Evolutionary conservation across 2,329 filamentous ascomycete genomes (phyloP).

Genomic region (Fusarium bulbicola): DNA sequence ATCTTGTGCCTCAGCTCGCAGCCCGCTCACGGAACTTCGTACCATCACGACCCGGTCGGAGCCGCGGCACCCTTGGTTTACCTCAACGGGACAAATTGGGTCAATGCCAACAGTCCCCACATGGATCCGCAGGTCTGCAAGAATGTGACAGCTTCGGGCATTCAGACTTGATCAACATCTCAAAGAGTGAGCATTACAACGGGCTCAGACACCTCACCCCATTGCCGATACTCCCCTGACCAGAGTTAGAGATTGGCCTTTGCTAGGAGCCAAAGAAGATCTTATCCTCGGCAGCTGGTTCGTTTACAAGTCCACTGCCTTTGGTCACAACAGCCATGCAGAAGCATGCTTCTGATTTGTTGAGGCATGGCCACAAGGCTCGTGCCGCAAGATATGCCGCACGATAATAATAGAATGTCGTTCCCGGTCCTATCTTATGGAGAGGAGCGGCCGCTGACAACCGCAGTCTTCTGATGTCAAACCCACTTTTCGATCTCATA

Average conservation of each 20-base stretch:
- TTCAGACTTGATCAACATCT: slow-evolving; percentile 34
- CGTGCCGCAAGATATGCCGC: slow-evolving; percentile 23
- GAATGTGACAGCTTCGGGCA: slow-evolving; percentile 19
- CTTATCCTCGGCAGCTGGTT: not conserved
- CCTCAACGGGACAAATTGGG: slow-evolving; percentile 19
- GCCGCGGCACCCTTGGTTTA: slow-evolving; percentile 26
- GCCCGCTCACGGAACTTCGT: slow-evolving; percentile 9
- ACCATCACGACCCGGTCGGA: slow-evolving; percentile 26
- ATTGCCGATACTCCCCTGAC: slow-evolving; percentile 1
- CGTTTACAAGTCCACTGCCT: slow-evolving; percentile 2
- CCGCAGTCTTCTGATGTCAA: not conserved
- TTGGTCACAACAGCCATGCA: slow-evolving; percentile 11
- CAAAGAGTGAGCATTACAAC: slow-evolving; percentile 30
- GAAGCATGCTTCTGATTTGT: slow-evolving; percentile 19
- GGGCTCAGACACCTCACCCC: slow-evolving; percentile 16
- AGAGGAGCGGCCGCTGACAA: slow-evolving; percentile 3
- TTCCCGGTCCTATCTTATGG: slow-evolving; percentile 1
- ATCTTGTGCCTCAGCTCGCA: not conserved
- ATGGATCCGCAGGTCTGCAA: slow-evolving; percentile 29
- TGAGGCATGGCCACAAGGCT: slow-evolving; percentile 15
- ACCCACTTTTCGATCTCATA: not conserved
- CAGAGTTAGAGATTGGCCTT: not conserved
- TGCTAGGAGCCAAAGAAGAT: not conserved
- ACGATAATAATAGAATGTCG: slow-evolving; percentile 37
- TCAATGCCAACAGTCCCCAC: slow-evolving; percentile 27